phyloP scores from a whole-genome alignment of 2,329 filamentous ascomycete species.

The Proliferodiscus dingleyae region DNA sequence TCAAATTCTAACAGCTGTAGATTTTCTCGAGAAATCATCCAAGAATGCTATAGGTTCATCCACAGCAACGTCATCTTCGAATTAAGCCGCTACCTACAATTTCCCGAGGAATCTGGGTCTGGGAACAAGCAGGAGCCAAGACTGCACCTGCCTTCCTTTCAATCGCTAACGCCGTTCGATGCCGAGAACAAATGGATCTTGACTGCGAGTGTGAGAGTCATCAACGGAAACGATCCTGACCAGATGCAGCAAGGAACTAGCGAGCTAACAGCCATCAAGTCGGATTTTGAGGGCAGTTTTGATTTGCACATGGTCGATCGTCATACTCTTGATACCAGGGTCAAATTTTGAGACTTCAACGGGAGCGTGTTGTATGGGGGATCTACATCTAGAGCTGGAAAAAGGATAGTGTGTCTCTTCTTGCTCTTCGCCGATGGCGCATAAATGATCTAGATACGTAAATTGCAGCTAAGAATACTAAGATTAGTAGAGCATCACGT shows the following conservation, averaged over 20 bases:
- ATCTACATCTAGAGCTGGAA: not conserved
- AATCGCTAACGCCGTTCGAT: constrained; percentile 44
- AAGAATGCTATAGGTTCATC: constrained; percentile 24
- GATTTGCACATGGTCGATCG: constrained; percentile 49
- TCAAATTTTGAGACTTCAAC: constrained; percentile 21
- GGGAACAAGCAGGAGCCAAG: constrained; percentile 27
- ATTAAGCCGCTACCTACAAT: constrained; percentile 23
- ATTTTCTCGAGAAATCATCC: constrained; percentile 24
- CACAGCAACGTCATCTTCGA: constrained; percentile 27
- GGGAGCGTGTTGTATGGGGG: not conserved
- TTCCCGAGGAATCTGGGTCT: constrained; percentile 23
- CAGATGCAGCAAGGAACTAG: constrained; percentile 51
- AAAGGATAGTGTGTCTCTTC: not conserved
- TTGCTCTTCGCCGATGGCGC: not conserved
- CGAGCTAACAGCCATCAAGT: constrained; percentile 42
- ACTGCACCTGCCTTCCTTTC: constrained; percentile 41
- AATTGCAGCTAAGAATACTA: no score
- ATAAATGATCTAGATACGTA: no score
- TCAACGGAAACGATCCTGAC: constrained; percentile 50
- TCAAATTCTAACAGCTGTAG: constrained; percentile 12
- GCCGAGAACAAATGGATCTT: constrained; percentile 49
- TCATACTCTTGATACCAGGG: constrained; percentile 48
- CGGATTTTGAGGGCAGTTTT: constrained; percentile 48
- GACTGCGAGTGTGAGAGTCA: constrained; percentile 47
- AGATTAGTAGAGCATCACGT: no score